Evolutionary conservation across 2,329 filamentous ascomycete genomes (phyloP), one percentile per base, ranked within the genome.

Genomic region (Cladosporium sp.): DNA sequence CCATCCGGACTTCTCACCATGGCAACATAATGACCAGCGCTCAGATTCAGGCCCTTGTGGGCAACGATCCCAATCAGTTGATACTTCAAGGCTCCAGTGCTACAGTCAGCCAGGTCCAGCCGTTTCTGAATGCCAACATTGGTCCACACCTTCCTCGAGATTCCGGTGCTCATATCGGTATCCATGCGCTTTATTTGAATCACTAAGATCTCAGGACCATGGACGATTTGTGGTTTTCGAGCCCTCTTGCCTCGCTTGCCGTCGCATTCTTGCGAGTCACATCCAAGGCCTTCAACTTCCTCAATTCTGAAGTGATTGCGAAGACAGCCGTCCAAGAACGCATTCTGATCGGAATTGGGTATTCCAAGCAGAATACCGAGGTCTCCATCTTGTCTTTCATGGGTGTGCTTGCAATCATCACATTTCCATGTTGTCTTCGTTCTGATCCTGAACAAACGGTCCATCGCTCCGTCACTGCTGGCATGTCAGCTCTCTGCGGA

Each of bases 21-120:
- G 3, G 61, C 54, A 17, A 63, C 28, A 35, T 63, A 63, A 45
- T 63, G 61, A 8, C 61, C 61, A 3, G 19, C 12, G 3, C 40
- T 34, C 13, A 49, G 8, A 15, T 15, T 45, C 2, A 22, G 13
- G 28, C 61, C 61, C 1, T 6, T 13, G n/a, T 61, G 61, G 15
- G 49, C 37, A 32, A 63, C 56, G 19, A 58, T 48, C 9, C 57
- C 58, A 24, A 44, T 25, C 13, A 55, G 40, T 32, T 55, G 25
- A 20, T 55, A 55, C 13, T 9, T 25, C 32, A 55, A 17, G 7
- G 12, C 2, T 10, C 17, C 12, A 20, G 45, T 17, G 51, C 28
- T 25, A 3, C 12, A 17, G 13, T 28, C 17, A 10, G 51, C 45
- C 2, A 55, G 28, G 10, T 55, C 51, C 40, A 55, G 39, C 12